These are phyloP conservation scores for Clausena lansium DNA, from an alignment of 345 rosid genomes.

Conservation along the genomic window DNA sequence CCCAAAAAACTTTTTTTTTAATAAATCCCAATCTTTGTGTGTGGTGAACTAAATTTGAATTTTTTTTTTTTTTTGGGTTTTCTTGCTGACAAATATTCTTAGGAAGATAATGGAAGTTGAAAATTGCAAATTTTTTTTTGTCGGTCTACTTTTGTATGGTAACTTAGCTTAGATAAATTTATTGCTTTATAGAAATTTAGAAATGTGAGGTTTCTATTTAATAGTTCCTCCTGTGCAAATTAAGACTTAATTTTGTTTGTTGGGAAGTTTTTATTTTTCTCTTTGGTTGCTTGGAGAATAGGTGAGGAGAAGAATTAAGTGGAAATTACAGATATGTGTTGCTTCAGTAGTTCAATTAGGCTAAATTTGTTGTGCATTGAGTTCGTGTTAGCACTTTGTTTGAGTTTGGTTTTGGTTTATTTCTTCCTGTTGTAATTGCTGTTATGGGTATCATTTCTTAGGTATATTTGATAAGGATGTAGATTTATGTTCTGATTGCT, in stretches of 20 bases:
- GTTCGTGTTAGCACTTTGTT: neutral
- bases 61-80: neutral
- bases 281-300: neutral
- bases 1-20: too few relatives aligned
- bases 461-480: neutral
- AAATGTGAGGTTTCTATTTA: neutral
- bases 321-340: neutral
- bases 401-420: neutral
- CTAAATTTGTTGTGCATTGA: neutral
- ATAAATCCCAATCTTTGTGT: neutral
- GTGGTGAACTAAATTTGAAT: neutral
- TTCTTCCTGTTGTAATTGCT: neutral
- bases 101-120: neutral
- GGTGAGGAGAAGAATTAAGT: neutral
- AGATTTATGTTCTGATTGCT: neutral
- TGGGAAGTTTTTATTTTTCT: neutral
- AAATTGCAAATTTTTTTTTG: neutral
- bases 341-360: neutral
- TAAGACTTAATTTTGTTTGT: neutral
- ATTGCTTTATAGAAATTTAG: neutral
- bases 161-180: neutral
- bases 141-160: neutral
- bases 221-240: neutral
- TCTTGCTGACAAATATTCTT: constrained; percentile 7
- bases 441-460: neutral